Evolutionary conservation across 1,284 basidiomycete species (phyloP), one percentile per base, ranked within the genome.

Genomic region (Pseudozyma pruni): DNA sequence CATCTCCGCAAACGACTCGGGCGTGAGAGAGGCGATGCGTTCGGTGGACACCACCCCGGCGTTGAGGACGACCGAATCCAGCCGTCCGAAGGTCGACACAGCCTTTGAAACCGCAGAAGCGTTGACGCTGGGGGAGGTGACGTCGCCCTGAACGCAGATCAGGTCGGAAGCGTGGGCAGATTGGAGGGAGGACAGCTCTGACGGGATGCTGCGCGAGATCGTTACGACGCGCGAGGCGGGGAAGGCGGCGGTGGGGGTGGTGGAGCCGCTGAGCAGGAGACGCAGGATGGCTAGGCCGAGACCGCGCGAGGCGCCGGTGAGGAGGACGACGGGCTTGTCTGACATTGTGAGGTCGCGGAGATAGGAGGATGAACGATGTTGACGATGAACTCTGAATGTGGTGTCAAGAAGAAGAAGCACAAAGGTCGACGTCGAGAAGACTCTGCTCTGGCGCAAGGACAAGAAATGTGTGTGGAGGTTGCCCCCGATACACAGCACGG

Each of bases 21-120:
- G 90, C 88, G 91, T n/a, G 14, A 60, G 44, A 14, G 57, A 41
- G 4, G 47, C 53, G 10, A 67, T 38, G 85, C 86, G 33, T 8
- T 45, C 22, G 2, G 55, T 70, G 1, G 42, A 35, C 6, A 93
- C 82, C 0, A 87, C 86, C 10, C 87, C 93, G 8, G 92, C 92
- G 70, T 92, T 93, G 59, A 94, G 86, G 45, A 94, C 84, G 49
- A 94, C 83, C 17, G 86, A 88, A 79, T 94, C 91, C 60, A 94
- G 84, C 44, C 85, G 83, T 13, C 87, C 85, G 77, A 87, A 91
- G 20, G 80, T 86, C 45, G 86, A 83, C 55, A 91, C 83, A 1
- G 87, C 88, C 9, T 83, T 69, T 69, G 89, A 85, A 55, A 91
- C 86, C 27, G 89, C 84, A 47, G 88, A 89, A 80, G 27, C 56